Evolutionary conservation across 345 rosid species (phyloP).

Genomic region (Excoecaria cochinchinensis): DNA sequence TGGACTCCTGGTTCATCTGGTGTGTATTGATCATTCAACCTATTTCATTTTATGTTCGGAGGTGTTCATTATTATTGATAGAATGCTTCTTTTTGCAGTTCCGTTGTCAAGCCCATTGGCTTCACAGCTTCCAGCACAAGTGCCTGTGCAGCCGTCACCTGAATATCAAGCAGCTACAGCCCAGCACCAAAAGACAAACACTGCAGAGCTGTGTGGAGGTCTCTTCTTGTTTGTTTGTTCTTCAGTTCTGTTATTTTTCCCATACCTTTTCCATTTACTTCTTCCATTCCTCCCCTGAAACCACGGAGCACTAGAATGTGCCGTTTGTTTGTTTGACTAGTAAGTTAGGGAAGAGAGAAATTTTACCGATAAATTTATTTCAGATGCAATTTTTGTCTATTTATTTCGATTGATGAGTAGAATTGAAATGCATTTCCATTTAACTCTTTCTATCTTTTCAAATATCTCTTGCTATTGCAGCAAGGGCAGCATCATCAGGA

Average conservation of each 20-base stretch:
- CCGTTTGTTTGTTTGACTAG: not conserved
- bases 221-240: not conserved
- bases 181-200: constrained; percentile 43
- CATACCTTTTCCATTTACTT: not conserved
- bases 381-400: no score
- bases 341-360: not conserved
- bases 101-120: constrained; percentile 41
- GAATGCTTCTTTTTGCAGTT: constrained; percentile 40
- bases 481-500: constrained; percentile 34
- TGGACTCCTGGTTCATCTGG: constrained; percentile 53
- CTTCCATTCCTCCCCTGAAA: not conserved
- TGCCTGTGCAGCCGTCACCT: constrained; percentile 40
- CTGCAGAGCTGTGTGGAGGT: constrained; percentile 56
- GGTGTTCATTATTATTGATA: constrained; percentile 6
- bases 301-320: not conserved
- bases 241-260: not conserved
- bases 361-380: not conserved
- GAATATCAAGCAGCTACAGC: constrained; percentile 45
- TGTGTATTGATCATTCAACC: constrained; percentile 17
- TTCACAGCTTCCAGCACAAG: constrained; percentile 41
- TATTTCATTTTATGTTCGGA: not conserved
- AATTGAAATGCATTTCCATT: not conserved
- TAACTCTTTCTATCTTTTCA: not conserved
- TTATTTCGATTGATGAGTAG: no score
- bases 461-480: constrained; percentile 18